These are phyloP conservation scores for Phytophthora litchii DNA, from an alignment of 352 stramenopile species.

Conservation along the genomic window DNA sequence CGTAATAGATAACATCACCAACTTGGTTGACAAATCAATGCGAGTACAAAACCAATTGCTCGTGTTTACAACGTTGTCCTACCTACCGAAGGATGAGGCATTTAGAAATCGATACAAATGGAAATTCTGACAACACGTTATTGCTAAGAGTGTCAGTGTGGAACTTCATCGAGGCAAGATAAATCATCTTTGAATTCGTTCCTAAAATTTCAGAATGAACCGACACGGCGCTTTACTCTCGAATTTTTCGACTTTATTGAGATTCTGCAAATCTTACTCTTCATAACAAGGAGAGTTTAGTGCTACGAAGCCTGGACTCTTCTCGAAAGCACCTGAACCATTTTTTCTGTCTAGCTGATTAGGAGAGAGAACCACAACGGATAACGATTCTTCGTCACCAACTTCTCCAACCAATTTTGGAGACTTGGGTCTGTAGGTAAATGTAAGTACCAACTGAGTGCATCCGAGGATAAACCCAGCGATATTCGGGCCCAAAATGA, in stretches of 20 bases:
- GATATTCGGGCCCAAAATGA: slow-evolving; percentile 47
- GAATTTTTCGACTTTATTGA: not conserved
- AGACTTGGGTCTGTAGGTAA: slow-evolving; percentile 39
- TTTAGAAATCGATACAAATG: too few species aligned
- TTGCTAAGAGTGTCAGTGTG: too few species aligned
- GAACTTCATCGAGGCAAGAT: too few species aligned
- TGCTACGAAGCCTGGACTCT: slow-evolving; percentile 20
- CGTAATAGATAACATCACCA: slow-evolving; percentile 7
- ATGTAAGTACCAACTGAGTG: slow-evolving; percentile 47
- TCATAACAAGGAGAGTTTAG: slow-evolving; percentile 14
- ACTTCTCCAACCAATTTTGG: slow-evolving; percentile 1
- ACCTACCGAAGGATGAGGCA: too few species aligned
- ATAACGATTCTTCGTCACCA: not conserved
- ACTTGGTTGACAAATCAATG: not conserved
- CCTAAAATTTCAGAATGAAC: too few species aligned
- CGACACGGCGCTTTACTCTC: too few species aligned
- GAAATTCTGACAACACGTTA: too few species aligned
- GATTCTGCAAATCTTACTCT: not conserved
- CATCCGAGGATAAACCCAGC: slow-evolving; percentile 34
- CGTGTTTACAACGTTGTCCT: too few species aligned
- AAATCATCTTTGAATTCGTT: too few species aligned
- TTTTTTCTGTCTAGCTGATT: slow-evolving; percentile 6
- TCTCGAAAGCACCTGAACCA: not conserved
- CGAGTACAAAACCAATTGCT: too few species aligned
- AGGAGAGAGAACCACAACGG: slow-evolving; percentile 17